Evolutionary conservation across 192 early-diverging fungal species (phyloP).

Genomic region (Coemansia sp.): DNA sequence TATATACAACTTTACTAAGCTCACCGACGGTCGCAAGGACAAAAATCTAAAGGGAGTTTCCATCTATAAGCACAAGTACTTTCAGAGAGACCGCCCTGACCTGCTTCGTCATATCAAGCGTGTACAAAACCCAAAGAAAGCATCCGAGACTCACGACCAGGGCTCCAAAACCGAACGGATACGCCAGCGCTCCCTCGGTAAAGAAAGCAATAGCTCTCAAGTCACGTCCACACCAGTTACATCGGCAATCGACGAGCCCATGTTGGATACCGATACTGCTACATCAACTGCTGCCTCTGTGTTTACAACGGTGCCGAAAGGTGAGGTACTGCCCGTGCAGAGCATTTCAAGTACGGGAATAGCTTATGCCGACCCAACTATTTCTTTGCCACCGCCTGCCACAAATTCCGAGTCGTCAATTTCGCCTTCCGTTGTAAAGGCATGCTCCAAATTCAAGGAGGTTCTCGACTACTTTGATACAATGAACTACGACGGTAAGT

Average conservation of each 20-base stretch:
- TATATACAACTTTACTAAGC: constrained; percentile 42
- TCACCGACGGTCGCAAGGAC: constrained; percentile 44
- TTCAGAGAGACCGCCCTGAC: constrained; percentile 18
- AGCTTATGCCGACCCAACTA: no score
- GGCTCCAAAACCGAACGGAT: not conserved
- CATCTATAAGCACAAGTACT: constrained; percentile 16
- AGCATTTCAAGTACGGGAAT: no score
- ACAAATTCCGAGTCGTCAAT: no score
- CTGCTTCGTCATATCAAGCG: constrained; percentile 5
- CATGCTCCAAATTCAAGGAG: no score
- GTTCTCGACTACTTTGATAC: not conserved
- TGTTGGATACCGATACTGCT: not conserved
- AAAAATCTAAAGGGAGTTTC: constrained; percentile 14
- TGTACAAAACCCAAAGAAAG: not conserved
- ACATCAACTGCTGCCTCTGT: not conserved
- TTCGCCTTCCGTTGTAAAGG: no score
- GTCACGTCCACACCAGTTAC: not conserved
- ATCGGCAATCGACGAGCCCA: not conserved
- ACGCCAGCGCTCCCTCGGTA: not conserved
- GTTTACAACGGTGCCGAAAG: no score
- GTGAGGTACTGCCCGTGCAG: no score
- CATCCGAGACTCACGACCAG: not conserved
- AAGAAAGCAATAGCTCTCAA: not conserved
- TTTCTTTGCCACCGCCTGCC: no score
- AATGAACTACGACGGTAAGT: not conserved